Base-by-base conservation (phyloP, 164 flowering plant genomes). In the Pachysandra terminalis region DNA sequence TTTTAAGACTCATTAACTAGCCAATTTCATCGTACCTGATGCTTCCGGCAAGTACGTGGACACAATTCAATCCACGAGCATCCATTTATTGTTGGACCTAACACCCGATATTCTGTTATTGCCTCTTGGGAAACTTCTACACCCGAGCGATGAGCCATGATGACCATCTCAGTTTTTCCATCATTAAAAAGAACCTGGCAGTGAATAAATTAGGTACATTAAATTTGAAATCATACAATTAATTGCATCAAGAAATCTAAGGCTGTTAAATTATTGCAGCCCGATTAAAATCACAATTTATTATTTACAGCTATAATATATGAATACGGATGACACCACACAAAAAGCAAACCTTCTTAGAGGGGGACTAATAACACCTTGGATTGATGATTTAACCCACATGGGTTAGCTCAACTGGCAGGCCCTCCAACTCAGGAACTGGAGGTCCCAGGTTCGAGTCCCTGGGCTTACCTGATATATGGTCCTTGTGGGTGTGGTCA, bases 11-110 rank as follows among this genome's bases (percentile, higher is more conserved):
- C 25, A 19, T 32, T 62, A 26, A 56, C 25, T 14, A 48, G 45
- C 21, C 45, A 61, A 40, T 37, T n/a, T 19, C 59, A 19, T 19
- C 0, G 48, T 81, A 91, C 98, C 97, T 94, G 98, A 83, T 94
- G 93, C 75, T 91, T 94, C 55, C 90, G 73, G 59, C 86, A 74
- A 27, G 98, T 91, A 68, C 56, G 83, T 10, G 98, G 96, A 32
- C 80, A 75, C 66, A 91, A 76, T 67, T 94, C 97, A 75, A 94
- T 74, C 97, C 98, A 94, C 21, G 98, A 89, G 78, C 98, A 94
- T 68, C 97, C 97, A 75, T 89, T 94, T 45, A 94, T 84, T 53
- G 71, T 87, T 16, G 98, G 97, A 60, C 98, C 98, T 71, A 94
- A 76, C 24, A 91, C 89, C 26, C 96, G 82, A 74, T 91, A 94